A percentile compares a stretch with the other conserved stretches of the same genome.
Evolutionary conservation across 208 protist species (phyloP).

Genomic region (Wallacemonas sp.): DNA sequence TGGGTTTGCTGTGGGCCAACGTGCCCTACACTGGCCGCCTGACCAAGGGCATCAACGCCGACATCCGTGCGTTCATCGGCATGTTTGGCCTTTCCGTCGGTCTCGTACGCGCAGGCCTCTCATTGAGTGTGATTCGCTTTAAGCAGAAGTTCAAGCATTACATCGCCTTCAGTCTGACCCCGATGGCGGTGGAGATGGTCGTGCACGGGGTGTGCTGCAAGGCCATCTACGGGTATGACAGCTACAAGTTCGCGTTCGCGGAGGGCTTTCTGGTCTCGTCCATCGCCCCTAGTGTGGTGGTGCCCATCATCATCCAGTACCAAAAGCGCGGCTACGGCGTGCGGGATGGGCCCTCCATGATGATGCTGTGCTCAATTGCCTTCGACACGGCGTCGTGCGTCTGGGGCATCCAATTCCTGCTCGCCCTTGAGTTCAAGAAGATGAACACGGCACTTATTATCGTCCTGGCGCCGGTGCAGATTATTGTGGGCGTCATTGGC

Average conservation of each 20-base stretch:
- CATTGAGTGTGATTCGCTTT: constrained; percentile 50
- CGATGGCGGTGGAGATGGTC: constrained; percentile 42
- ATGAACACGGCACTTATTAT: constrained; percentile 35
- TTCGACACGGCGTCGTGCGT: constrained; percentile 47
- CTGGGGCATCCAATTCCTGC: constrained; percentile 47
- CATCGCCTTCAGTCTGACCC: constrained; percentile 39
- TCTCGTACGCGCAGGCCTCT: constrained; percentile 52
- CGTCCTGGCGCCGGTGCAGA: constrained; percentile 45
- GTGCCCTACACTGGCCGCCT: constrained; percentile 41
- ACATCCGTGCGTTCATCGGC: constrained; percentile 34
- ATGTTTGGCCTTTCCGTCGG: constrained; percentile 51
- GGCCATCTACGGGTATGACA: constrained; percentile 41
- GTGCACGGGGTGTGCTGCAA: constrained; percentile 50
- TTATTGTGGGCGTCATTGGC: constrained; percentile 44
- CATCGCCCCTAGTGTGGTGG: constrained; percentile 48
- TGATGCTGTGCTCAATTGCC: constrained; percentile 54
- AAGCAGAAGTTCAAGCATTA: constrained; percentile 54
- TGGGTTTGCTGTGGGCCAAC: constrained; percentile 60
- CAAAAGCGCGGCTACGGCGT: constrained; percentile 49
- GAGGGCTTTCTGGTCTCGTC: constrained; percentile 52
- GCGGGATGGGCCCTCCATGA: constrained; percentile 50
- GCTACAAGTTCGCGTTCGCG: constrained; percentile 43
- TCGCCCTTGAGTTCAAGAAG: constrained; percentile 49
- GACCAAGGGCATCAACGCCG: constrained; percentile 42
- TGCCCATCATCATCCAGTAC: constrained; percentile 48